Evolutionary conservation across 2,329 filamentous ascomycete genomes (phyloP), one percentile per base, ranked within the genome.

Genomic region (Hypoxylon sp.): DNA sequence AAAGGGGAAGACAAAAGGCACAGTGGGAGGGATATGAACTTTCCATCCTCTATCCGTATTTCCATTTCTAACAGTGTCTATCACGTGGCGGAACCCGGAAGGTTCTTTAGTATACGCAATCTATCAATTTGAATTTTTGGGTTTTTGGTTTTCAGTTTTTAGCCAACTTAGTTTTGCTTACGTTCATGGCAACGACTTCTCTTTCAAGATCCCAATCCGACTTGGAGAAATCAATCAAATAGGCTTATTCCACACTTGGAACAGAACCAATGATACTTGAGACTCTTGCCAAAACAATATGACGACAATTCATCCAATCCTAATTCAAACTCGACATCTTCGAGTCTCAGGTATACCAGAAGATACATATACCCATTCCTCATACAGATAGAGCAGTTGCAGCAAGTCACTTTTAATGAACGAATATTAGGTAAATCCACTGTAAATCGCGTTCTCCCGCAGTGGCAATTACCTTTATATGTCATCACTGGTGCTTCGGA

Each of bases 311-410:
- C 52, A 8, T 54, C 35, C 35, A 22, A 44, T 5, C 52, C 52
- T n/a, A 35, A 54, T 37, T 42, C 22, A n/a, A 54, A 54, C 22
- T 42, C 44, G 52, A 54, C 51, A 11, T 42, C 51, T 5, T 54
- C 13, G 13, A 22, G 35, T 42, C 42, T 54, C 11, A 35, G 51
- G 10, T 54, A 54, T n/a, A 54, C 22, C n/a, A 54, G 51, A 10
- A 42, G 51, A 29, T 54, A 54, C 10, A n/a, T n/a, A n/a, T n/a
- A n/a, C n/a, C 51, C 35, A 22, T 42, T 54, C 39, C 17, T 54
- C 51, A 35, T 54, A 35, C 51, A 54, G 35, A 54, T 54, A 11
- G 51, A 54, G 35, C 51, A 54, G 35, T 54, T 54, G 51, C 35
- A 54, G 13, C 33, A 35, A 37, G 22, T 54, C 22, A 54, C 51